Base-by-base conservation (phyloP, 768 basidiomycete genomes). In the Pleurotus tuber-regium region DNA sequence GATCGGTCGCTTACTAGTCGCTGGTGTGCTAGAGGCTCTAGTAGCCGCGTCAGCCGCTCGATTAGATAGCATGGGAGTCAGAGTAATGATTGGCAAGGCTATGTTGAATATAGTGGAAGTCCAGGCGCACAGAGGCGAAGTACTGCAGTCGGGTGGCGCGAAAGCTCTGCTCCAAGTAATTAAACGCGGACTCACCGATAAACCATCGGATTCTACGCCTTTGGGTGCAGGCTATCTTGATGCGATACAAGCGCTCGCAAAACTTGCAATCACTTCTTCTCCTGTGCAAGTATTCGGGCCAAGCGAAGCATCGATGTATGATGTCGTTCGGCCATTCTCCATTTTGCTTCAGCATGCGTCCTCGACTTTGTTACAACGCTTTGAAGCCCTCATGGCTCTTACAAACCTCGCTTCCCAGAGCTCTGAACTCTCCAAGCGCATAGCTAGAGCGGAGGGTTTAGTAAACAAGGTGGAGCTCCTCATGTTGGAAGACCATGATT, bases 321-420 rank as follows among this genome's bases (percentile, higher is more conserved):
- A 98, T 63, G 84, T 84, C n/a, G 83, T 97, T 51, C 79, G 86
- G 2, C 94, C 94, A 0, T 74, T 98, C 43, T 80, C 87, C 7
- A 63, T 83, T 24, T 71, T 97, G 50, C 74, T 98, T 29, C 78
- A 82, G 33, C 83, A 88, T 61, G 69, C 82, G 1, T 76, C 81
- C 0, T 80, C 91, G 7, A 84, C 70, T 40, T 78, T 89, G 28
- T 72, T 98, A 4, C 92, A 97, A 62, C 79, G 80, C 33, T 99
- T 99, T 61, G 97, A 99, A 66, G 84, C 85, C 3, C 74, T 95
- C 59, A 98, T 98, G 96, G 95, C 93, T 1, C 75, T 99, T 47
- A 99, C 97, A 6, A 99, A 99, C 64, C 70, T 98, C 36, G 86
- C 96, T 0, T 94, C 93, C 14, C 78, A 90, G 46, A 80, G 79